These are phyloP conservation scores for Cordia subcordata DNA, from an alignment of 257 asterid species.

Conservation along the genomic window DNA sequence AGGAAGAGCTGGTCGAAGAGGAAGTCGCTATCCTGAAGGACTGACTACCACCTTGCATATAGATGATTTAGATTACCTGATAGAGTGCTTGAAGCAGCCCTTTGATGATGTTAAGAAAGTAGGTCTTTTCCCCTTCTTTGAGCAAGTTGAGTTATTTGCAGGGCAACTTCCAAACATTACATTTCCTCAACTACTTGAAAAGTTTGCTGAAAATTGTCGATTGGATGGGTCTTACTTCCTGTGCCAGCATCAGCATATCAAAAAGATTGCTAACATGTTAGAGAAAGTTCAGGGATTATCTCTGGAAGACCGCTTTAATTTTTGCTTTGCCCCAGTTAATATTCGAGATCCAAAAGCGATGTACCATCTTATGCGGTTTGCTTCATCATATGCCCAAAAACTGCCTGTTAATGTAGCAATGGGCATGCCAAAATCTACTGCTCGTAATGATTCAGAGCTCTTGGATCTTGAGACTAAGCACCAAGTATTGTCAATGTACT, in stretches of 20 bases:
- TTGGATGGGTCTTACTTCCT: slow-evolving; percentile 76
- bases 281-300: slow-evolving; percentile 72
- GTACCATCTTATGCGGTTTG: slow-evolving; percentile 80
- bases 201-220: slow-evolving; percentile 61
- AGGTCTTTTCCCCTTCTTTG: slow-evolving; percentile 91
- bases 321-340: slow-evolving; percentile 91
- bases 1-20: slow-evolving; percentile 97
- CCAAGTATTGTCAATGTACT: slow-evolving; percentile 86
- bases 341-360: slow-evolving; percentile 86
- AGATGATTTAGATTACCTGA: slow-evolving; percentile 74
- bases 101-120: slow-evolving; percentile 77
- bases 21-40: slow-evolving; percentile 91
- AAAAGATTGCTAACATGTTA: slow-evolving; percentile 82
- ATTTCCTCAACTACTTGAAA: slow-evolving; percentile 65
- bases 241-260: slow-evolving; percentile 68
- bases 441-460: slow-evolving; percentile 85
- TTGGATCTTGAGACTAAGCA: slow-evolving; percentile 93
- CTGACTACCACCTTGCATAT: slow-evolving; percentile 68
- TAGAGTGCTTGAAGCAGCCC: slow-evolving; percentile 79
- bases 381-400: slow-evolving; percentile 60
- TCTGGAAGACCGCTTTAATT: slow-evolving; percentile 80
- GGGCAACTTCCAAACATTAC: slow-evolving; percentile 57
- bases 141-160: slow-evolving; percentile 87
- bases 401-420: slow-evolving; percentile 85
- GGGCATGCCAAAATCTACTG: slow-evolving; percentile 78